phyloP scores from a whole-genome alignment of 176 grass and related monocot genomes.

The Carex littledalei region DNA sequence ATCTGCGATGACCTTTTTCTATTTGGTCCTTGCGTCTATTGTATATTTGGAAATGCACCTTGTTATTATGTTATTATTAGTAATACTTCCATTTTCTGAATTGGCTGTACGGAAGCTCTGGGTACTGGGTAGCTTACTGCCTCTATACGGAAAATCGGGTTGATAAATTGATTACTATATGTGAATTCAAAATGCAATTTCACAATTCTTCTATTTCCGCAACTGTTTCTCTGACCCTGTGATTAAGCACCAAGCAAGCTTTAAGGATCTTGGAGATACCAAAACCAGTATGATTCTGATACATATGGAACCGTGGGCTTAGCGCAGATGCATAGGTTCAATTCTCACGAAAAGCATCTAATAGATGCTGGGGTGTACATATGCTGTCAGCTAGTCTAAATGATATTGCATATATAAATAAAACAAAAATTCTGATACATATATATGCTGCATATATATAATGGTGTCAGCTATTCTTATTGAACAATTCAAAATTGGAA shows the following conservation, averaged over 20 bases:
- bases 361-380: too few species aligned
- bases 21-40: neutral
- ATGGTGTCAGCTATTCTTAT: neutral
- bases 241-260: neutral
- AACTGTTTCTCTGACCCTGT: neutral
- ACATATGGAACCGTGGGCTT: too few species aligned
- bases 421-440: too few species aligned
- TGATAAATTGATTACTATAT: too few species aligned
- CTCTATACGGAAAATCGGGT: neutral
- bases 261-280: too few species aligned
- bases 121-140: neutral
- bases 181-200: conserved; percentile 5
- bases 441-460: neutral
- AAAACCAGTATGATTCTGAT: too few species aligned
- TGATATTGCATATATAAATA: too few species aligned
- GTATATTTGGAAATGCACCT: neutral
- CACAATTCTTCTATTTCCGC: conserved; percentile 39
- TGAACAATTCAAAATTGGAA: neutral
- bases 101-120: neutral
- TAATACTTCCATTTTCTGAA: conserved; percentile 16
- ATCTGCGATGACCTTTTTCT: neutral
- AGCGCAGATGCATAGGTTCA: too few species aligned
- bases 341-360: too few species aligned
- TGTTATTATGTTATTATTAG: conserved; percentile 5
- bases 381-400: too few species aligned